Evolutionary conservation across 768 basidiomycete species (phyloP).

Genomic region (Podaxis sp.): DNA sequence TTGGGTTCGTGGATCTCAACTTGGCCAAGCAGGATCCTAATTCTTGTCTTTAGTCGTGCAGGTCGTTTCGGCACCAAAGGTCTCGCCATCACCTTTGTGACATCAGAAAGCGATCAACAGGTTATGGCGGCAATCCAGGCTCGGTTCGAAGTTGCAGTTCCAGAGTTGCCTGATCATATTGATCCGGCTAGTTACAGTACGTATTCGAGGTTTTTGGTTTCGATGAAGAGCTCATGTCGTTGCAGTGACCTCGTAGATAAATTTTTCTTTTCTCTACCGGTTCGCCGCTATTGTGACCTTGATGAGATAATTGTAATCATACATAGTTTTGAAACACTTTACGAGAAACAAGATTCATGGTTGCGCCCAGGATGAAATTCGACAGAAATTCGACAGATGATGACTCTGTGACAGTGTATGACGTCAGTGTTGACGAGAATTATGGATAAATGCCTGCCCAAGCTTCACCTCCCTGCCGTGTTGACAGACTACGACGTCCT

Average conservation of each 20-base stretch:
- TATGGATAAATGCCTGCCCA: background rate
- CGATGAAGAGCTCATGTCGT: slow-evolving; percentile 8
- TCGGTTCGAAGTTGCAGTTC: slow-evolving; percentile 95
- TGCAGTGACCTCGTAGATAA: slow-evolving; percentile 46
- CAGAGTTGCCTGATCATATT: slow-evolving; percentile 90
- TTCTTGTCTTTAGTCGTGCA: slow-evolving; percentile 62
- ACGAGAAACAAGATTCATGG: background rate
- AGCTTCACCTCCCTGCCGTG: background rate
- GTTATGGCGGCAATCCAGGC: slow-evolving; percentile 95
- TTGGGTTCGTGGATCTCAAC: slow-evolving; percentile 60
- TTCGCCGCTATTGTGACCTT: slow-evolving; percentile 11
- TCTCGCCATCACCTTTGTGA: slow-evolving; percentile 95
- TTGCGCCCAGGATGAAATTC: background rate
- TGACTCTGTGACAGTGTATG: background rate
- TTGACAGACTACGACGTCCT: background rate
- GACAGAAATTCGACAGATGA: no score
- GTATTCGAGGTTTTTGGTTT: slow-evolving; percentile 26
- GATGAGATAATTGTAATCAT: slow-evolving; percentile 21
- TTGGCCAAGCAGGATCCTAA: background rate
- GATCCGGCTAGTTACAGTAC: slow-evolving; percentile 94
- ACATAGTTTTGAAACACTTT: background rate
- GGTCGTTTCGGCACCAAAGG: slow-evolving; percentile 99
- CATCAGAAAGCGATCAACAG: slow-evolving; percentile 87
- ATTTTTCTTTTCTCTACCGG: slow-evolving; percentile 12
- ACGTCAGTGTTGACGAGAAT: slow-evolving; percentile 13